Conservation (phyloP, 805 yeast genomes). For the Ogataea nonfermentans region DNA sequence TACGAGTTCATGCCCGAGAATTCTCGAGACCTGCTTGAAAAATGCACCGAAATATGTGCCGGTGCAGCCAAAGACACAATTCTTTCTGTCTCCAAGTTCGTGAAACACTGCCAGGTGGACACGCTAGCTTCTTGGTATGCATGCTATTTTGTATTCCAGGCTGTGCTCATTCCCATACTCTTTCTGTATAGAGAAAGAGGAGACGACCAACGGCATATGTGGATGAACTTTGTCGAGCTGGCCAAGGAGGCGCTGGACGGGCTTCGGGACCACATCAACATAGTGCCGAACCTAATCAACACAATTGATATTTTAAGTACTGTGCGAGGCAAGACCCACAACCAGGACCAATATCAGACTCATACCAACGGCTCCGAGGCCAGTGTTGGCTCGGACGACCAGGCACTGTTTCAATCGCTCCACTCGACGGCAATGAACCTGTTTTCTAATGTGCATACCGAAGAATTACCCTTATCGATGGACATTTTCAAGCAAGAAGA, state of each 20-base stretch:
- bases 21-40: constrained; percentile 36
- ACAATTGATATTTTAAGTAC: constrained; percentile 9
- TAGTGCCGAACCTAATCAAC: constrained; percentile 6
- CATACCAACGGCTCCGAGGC: not conserved
- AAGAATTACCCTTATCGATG: not conserved
- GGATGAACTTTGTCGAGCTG: constrained; percentile 2
- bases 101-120: constrained; percentile 3
- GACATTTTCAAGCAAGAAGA: constrained; percentile 1
- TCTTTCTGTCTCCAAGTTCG: constrained; percentile 38
- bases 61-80: constrained; percentile 47
- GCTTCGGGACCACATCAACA: constrained; percentile 2
- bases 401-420: not conserved
- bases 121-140: constrained; percentile 44
- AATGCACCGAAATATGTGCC: constrained; percentile 42
- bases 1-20: constrained; percentile 28
- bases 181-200: not conserved
- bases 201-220: not conserved
- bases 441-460: constrained; percentile 7
- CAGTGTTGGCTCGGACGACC: not conserved
- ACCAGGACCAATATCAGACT: not conserved
- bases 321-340: not conserved
- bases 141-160: constrained; percentile 53
- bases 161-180: constrained; percentile 48
- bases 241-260: constrained; percentile 8
- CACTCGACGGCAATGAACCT: constrained; percentile 9